A percentile compares a stretch with the other conserved stretches of the same genome.
Conservation (phyloP, 2,329 filamentous ascomycete species). For the Clonostachys solani region DNA sequence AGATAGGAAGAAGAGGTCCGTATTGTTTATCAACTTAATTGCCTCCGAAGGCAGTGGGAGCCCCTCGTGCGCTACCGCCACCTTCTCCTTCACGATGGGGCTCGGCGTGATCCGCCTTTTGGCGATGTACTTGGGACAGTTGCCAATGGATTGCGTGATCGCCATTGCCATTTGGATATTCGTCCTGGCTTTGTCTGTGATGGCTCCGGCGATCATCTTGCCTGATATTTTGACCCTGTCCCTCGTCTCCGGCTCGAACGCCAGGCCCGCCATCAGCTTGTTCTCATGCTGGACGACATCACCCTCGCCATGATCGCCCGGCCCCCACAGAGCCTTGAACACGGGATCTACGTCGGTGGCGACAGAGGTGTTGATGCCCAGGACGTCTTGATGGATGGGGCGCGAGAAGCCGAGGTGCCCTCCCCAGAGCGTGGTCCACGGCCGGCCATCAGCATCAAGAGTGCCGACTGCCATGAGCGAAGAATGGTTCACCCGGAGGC, state of each 20-base stretch:
- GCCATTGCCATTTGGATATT: constrained; percentile 56
- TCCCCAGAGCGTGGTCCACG: constrained; percentile 79
- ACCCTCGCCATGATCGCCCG: constrained; percentile 35
- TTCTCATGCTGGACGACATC: constrained; percentile 28
- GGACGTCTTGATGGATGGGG: constrained; percentile 55
- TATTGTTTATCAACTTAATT: constrained; percentile 52
- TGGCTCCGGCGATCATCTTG: constrained; percentile 59
- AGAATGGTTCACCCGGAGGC: constrained; percentile 53
- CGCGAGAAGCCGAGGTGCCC: constrained; percentile 65
- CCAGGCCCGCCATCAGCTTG: constrained; percentile 42
- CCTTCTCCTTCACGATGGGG: background rate
- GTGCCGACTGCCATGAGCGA: constrained; percentile 72
- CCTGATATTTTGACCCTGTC: constrained; percentile 74
- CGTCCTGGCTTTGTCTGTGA: constrained; percentile 30
- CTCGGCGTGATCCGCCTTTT: constrained; percentile 56
- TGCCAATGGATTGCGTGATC: constrained; percentile 71
- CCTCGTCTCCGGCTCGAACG: constrained; percentile 47
- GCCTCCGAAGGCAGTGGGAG: constrained; percentile 47
- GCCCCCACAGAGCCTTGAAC: constrained; percentile 53
- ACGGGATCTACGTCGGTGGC: constrained; percentile 67
- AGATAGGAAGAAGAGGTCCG: constrained; percentile 78
- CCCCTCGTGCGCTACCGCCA: constrained; percentile 33
- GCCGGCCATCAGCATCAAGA: constrained; percentile 58
- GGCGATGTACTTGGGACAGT: constrained; percentile 87
- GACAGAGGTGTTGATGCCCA: constrained; percentile 60